phyloP scores from a whole-genome alignment of 371 early-diverging fungal species.

The Zychaea mexicana region DNA sequence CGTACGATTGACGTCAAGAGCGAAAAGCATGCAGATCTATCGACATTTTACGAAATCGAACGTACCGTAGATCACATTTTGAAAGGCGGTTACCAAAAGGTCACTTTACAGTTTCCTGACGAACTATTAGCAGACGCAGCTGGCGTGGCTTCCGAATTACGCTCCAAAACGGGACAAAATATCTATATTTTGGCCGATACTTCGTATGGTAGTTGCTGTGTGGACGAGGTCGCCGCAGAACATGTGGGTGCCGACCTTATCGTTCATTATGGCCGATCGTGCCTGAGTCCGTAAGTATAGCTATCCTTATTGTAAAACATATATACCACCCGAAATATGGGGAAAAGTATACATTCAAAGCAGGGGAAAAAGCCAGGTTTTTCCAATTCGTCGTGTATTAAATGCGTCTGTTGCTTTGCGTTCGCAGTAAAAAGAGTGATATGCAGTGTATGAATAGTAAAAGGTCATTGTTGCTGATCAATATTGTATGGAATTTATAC shows the following conservation, averaged over 20 bases:
- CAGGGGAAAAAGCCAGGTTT: too few relatives aligned
- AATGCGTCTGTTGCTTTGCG: too few relatives aligned
- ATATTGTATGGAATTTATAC: background rate
- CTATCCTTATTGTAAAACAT: too few relatives aligned
- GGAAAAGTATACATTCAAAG: too few relatives aligned
- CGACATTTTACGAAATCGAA: slow-evolving; percentile 67
- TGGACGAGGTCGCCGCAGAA: slow-evolving; percentile 94
- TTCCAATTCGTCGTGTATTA: too few relatives aligned
- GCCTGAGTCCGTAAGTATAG: slow-evolving; percentile 84
- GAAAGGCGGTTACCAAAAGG: slow-evolving; percentile 52
- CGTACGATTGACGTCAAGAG: slow-evolving; percentile 54
- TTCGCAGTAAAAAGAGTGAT: too few relatives aligned
- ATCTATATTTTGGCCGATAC: slow-evolving; percentile 91
- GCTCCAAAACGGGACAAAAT: slow-evolving; percentile 40
- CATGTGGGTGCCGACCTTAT: slow-evolving; percentile 84
- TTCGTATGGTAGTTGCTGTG: slow-evolving; percentile 96
- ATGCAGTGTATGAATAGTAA: too few relatives aligned
- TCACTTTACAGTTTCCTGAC: slow-evolving; percentile 95
- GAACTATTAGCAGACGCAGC: slow-evolving; percentile 76
- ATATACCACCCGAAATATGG: too few relatives aligned
- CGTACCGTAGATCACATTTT: slow-evolving; percentile 59
- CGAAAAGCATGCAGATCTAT: slow-evolving; percentile 41
- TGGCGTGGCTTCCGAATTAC: slow-evolving; percentile 57
- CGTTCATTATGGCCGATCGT: slow-evolving; percentile 93
- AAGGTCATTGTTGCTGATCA: background rate